Evolutionary conservation across 139 green algal genomes (phyloP).

Genomic region (Edaphochlamys debaryana): DNA sequence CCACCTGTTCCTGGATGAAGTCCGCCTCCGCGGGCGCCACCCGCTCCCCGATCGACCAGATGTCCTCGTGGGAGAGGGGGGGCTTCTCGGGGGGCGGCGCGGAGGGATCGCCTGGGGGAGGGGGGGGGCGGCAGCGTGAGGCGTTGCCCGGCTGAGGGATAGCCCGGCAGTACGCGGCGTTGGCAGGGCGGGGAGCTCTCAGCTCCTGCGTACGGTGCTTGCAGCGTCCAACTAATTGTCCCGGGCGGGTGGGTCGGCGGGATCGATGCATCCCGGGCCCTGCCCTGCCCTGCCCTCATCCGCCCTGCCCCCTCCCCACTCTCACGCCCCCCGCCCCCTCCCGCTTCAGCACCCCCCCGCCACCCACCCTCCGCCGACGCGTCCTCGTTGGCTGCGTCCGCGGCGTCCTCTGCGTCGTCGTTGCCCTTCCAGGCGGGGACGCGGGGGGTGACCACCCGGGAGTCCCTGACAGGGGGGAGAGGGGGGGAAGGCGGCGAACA

Average conservation of each 20-base stretch:
- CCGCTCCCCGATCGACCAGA: constrained; percentile 76
- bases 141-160: no score
- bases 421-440: constrained; percentile 81
- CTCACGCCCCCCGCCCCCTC: no score
- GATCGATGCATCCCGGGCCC: no score
- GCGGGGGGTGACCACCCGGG: constrained; percentile 8
- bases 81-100: not conserved
- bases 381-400: constrained; percentile 38
- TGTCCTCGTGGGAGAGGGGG: constrained; percentile 86
- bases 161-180: no score
- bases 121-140: not conserved
- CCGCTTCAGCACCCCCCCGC: not conserved
- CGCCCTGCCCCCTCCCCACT: no score
- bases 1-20: constrained; percentile 40
- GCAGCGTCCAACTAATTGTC: no score
- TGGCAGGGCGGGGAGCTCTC: no score
- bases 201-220: no score
- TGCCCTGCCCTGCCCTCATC: no score
- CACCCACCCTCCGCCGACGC: not conserved
- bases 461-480: constrained; percentile 1
- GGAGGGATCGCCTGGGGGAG: not conserved
- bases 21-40: constrained; percentile 76
- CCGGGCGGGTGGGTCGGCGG: no score
- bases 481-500: no score
- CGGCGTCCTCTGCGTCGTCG: constrained; percentile 48